Evolutionary conservation across 2,329 filamentous ascomycete genomes (phyloP), one percentile per base, ranked within the genome.

Genomic region (Albifimbria verrucaria): DNA sequence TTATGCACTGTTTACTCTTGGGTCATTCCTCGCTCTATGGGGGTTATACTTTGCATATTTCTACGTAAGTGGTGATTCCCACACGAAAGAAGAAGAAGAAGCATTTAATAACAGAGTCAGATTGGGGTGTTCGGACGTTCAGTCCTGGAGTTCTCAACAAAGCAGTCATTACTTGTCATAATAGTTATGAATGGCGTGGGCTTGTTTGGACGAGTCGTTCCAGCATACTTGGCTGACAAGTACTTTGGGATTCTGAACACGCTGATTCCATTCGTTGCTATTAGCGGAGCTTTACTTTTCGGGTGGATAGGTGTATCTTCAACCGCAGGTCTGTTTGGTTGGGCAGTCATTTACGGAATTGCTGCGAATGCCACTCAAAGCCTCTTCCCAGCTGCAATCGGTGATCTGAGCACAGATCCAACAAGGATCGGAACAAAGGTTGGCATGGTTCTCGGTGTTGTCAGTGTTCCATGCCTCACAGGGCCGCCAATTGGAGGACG

Each of bases 101-200:
- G n/a, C n/a, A n/a, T n/a, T n/a, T n/a, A 49, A 23, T 49, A 17
- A 49, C 15, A 49, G 10, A 15, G 4, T 9, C 36, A 49, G 47
- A 28, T 49, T 49, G 47, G 47, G 6, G 22, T 49, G 7, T 50
- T 50, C 23, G 48, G 48, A 4, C 28, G 26, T n/a, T n/a, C 26
- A 18, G 48, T 50, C 7, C 26, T 50, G 3, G n/a, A n/a, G 28
- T 50, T 50, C 17, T 11, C 28, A 2, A 24, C 15, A 7, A 22
- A 25, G 21, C 26, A 36, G 36, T 39, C 48, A 18, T 11, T 50
- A 5, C 23, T 24, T 17, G 28, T 42, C 23, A 23, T 58, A 15
- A 52, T 58, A 7, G 48, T 55, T 28, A 51, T 58, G 52, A 57
- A 57, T 11, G 58, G 56, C 7, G 58, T 60, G 1, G 58, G 58